Percentiles rank a stretch among this genome's conserved stretches.
These are phyloP conservation scores for Curvularia sp. DNA, from an alignment of 2,329 filamentous ascomycete species.

Conservation along the genomic window DNA sequence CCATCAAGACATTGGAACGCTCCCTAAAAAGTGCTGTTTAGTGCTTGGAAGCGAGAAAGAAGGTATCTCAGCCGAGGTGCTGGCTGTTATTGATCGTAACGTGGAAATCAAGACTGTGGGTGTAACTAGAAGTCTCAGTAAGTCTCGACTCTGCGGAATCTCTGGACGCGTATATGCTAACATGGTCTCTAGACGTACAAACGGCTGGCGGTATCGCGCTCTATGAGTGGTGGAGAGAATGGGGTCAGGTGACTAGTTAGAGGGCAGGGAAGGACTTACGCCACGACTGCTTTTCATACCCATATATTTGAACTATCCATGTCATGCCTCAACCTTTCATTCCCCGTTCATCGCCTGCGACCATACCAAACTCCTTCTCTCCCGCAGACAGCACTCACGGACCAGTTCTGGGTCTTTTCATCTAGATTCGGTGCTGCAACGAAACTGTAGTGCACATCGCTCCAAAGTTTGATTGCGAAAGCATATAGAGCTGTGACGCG, in stretches of 20 bases:
- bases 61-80: constrained; percentile 57
- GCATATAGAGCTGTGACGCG: neutral
- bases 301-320: constrained; percentile 16
- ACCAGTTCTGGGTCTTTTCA: constrained; percentile 46
- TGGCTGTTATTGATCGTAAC: constrained; percentile 59
- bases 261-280: neutral
- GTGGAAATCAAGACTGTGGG: constrained; percentile 62
- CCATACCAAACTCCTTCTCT: constrained; percentile 78
- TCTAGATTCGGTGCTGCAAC: constrained; percentile 3
- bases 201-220: constrained; percentile 60
- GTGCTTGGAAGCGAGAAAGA: constrained; percentile 61
- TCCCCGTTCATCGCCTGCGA: constrained; percentile 61
- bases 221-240: constrained; percentile 60
- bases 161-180: neutral
- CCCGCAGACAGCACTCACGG: constrained; percentile 67
- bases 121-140: constrained; percentile 59
- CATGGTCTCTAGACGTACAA: constrained; percentile 53
- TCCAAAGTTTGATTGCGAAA: neutral
- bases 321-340: constrained; percentile 37
- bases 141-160: constrained; percentile 1
- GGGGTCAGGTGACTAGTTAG: constrained; percentile 25
- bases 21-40: constrained; percentile 53
- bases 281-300: neutral
- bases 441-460: neutral
- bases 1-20: constrained; percentile 27